phyloP scores from a whole-genome alignment of 768 basidiomycete genomes.

The Lactifluus volemus region DNA sequence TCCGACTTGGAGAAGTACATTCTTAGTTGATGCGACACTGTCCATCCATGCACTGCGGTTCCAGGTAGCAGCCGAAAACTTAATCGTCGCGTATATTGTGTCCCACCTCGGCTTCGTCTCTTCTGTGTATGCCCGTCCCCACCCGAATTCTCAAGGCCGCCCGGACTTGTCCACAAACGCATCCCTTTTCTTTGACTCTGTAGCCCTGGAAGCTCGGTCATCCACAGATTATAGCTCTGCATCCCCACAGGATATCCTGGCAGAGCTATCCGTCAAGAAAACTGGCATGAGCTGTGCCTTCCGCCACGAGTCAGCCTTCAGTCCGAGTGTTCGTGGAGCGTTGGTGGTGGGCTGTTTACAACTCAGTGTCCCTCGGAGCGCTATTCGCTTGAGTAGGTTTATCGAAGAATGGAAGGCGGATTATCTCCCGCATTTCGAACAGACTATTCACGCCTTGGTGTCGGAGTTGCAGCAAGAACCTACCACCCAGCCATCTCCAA shows the following conservation, averaged over 20 bases:
- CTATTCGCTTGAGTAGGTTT: conserved; percentile 68
- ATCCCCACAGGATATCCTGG: conserved; percentile 48
- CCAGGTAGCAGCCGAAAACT: conserved; percentile 62
- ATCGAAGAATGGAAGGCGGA: conserved; percentile 77
- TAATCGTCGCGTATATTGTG: conserved; percentile 53
- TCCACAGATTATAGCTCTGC: conserved; percentile 32
- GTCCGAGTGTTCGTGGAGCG: conserved; percentile 34
- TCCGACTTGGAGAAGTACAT: conserved; percentile 2
- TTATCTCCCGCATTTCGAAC: conserved; percentile 67
- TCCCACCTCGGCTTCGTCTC: conserved; percentile 33
- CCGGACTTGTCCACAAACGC: conserved; percentile 38
- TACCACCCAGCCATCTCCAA: not conserved
- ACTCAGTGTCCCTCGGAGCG: conserved; percentile 70
- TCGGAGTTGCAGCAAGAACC: conserved; percentile 46
- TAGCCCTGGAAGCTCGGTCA: conserved; percentile 53
- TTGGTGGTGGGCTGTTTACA: conserved; percentile 39
- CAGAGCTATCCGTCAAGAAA: conserved; percentile 43
- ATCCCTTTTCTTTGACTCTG: conserved; percentile 39
- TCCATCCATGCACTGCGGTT: conserved; percentile 39
- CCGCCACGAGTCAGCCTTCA: conserved; percentile 38
- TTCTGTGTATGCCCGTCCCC: conserved; percentile 21
- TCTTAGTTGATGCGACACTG: conserved; percentile 33
- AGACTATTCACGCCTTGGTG: conserved; percentile 53
- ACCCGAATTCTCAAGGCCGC: conserved; percentile 23
- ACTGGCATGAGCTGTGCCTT: conserved; percentile 40